phyloP scores from a whole-genome alignment of 169 alveolate genomes.

The Theileria orientalis region DNA sequence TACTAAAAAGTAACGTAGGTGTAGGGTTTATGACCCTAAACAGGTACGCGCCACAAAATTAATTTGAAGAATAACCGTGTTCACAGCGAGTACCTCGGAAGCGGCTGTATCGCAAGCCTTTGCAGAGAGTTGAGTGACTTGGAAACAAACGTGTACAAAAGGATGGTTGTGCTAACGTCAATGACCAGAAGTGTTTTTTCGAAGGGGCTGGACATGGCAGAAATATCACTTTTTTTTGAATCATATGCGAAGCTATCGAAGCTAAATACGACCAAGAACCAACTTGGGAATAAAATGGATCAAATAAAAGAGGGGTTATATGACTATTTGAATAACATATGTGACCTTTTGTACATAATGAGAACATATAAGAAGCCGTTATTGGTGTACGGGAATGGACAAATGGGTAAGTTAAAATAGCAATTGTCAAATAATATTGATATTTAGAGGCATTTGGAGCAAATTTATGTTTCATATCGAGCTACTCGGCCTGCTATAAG shows the following conservation, averaged over 20 bases:
- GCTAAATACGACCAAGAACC: neutral
- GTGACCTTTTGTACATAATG: slow-evolving; percentile 64
- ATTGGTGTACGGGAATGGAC: slow-evolving; percentile 71
- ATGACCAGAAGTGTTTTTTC: slow-evolving; percentile 58
- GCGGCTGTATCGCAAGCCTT: slow-evolving; percentile 49
- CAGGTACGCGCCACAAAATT: slow-evolving; percentile 29
- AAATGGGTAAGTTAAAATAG: slow-evolving; percentile 36
- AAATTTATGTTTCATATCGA: slow-evolving; percentile 64
- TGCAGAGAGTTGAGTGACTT: slow-evolving; percentile 64
- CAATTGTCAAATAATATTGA: neutral
- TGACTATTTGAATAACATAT: slow-evolving; percentile 59
- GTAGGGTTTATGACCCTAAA: slow-evolving; percentile 57
- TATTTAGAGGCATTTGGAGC: slow-evolving; percentile 65
- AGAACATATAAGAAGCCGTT: slow-evolving; percentile 72
- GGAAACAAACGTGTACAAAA: slow-evolving; percentile 70
- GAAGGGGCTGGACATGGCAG: slow-evolving; percentile 44
- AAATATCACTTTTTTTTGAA: slow-evolving; percentile 59
- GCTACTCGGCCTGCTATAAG: slow-evolving; percentile 63
- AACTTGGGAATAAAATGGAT: slow-evolving; percentile 4
- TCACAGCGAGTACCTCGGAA: slow-evolving; percentile 47
- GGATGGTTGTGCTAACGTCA: slow-evolving; percentile 69
- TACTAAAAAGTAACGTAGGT: slow-evolving; percentile 56
- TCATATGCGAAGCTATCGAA: slow-evolving; percentile 48
- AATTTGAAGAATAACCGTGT: neutral
- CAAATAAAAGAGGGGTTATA: slow-evolving; percentile 29